phyloP scores from a whole-genome alignment of 441 rosid genomes.

The Populus hybrid region DNA sequence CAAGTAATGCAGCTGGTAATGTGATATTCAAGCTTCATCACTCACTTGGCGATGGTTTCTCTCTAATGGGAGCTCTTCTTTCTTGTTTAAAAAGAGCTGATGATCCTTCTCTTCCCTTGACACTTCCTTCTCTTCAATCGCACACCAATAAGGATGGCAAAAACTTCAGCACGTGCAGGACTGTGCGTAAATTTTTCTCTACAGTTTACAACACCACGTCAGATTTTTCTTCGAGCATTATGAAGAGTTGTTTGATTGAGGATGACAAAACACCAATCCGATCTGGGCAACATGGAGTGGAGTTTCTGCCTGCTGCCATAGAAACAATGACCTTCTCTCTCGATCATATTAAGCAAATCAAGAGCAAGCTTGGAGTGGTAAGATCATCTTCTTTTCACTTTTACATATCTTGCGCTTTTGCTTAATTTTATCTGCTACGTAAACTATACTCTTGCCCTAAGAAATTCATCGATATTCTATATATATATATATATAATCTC shows the following conservation, averaged over 20 bases:
- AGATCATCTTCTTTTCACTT: not conserved
- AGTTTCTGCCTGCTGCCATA: slow-evolving; percentile 27
- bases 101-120: slow-evolving; percentile 34
- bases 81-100: slow-evolving; percentile 42
- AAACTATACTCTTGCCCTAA: no score
- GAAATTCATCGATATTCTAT: no score
- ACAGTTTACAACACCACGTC: slow-evolving; percentile 9
- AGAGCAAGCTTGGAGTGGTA: slow-evolving; percentile 42
- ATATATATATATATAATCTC: no score
- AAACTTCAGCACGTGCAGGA: not conserved
- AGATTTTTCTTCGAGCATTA: slow-evolving; percentile 24
- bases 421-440: not conserved
- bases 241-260: slow-evolving; percentile 31
- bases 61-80: slow-evolving; percentile 50
- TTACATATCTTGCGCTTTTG: not conserved
- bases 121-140: slow-evolving; percentile 29
- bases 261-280: slow-evolving; percentile 34
- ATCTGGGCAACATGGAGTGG: slow-evolving; percentile 28
- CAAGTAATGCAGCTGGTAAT: slow-evolving; percentile 32
- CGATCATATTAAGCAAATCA: slow-evolving; percentile 38
- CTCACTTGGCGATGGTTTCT: slow-evolving; percentile 43
- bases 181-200: not conserved
- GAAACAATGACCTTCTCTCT: slow-evolving; percentile 35
- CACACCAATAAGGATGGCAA: not conserved
- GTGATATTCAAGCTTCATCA: slow-evolving; percentile 42